These are phyloP conservation scores for Schizopora paradoxa DNA, from an alignment of 1,284 basidiomycete genomes.

Conservation along the genomic window DNA sequence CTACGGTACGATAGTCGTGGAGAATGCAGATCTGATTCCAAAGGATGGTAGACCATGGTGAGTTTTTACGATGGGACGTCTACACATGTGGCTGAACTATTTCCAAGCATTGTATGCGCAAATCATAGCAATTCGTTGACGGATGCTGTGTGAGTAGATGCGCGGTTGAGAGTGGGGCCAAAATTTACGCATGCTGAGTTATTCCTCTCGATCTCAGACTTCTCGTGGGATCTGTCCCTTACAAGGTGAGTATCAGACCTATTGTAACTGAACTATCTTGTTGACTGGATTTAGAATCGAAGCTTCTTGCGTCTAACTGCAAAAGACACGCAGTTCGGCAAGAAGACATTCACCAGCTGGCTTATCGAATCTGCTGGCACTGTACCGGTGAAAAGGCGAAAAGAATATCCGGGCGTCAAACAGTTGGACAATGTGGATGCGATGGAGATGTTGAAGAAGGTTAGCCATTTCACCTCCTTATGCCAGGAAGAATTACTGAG, in stretches of 20 bases:
- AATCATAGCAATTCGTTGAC: constrained; percentile 84
- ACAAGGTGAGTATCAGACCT: constrained; percentile 39
- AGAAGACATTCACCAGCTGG: constrained; percentile 79
- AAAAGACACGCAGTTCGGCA: constrained; percentile 80
- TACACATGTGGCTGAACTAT: constrained; percentile 26
- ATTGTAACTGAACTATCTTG: not conserved
- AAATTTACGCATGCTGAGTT: not conserved
- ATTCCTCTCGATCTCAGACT: constrained; percentile 37
- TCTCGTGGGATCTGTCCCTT: constrained; percentile 64
- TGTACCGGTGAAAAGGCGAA: constrained; percentile 71
- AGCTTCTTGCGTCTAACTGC: constrained; percentile 78
- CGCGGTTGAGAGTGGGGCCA: not conserved
- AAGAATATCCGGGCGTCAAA: constrained; percentile 51
- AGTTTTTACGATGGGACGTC: constrained; percentile 20
- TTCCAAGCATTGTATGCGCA: constrained; percentile 57
- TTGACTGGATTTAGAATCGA: constrained; percentile 40
- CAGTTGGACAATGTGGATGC: constrained; percentile 60
- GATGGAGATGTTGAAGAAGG: constrained; percentile 66
- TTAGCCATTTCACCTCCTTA: constrained; percentile 25
- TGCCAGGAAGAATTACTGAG: not conserved
- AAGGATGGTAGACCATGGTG: constrained; percentile 69
- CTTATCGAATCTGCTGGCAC: constrained; percentile 83
- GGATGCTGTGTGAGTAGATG: constrained; percentile 64
- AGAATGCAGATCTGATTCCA: constrained; percentile 68
- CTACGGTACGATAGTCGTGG: constrained; percentile 83